Evolutionary conservation across 1,139 yeast genomes (phyloP).

Genomic region (Meyerozyma sp.): DNA sequence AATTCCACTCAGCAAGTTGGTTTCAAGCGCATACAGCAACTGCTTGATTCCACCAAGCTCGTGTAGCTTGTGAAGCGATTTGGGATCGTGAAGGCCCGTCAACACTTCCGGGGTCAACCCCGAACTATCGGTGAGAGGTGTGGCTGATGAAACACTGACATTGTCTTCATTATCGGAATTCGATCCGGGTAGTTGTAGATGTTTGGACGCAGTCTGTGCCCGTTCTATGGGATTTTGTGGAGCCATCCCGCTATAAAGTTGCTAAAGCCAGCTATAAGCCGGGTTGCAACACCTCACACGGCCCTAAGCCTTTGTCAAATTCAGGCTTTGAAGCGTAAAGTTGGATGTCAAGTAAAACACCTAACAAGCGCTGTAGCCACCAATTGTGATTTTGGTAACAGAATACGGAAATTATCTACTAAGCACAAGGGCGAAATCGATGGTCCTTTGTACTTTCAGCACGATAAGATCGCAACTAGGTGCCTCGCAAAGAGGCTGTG

Average conservation of each 20-base stretch:
- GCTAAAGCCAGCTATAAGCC: no score
- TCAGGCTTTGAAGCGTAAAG: no score
- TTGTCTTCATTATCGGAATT: constrained; percentile 4
- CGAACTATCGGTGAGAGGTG: constrained; percentile 8
- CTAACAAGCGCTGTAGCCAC: no score
- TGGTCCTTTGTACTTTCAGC: background rate
- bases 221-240: constrained; percentile 7
- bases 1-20: constrained; percentile 44
- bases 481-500: constrained; percentile 1
- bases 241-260: constrained; percentile 4
- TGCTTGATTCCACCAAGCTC: constrained; percentile 39
- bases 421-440: background rate
- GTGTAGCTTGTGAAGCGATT: constrained; percentile 35
- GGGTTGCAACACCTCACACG: no score
- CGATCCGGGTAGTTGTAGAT: constrained; percentile 1
- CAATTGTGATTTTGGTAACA: background rate
- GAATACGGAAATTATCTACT: background rate
- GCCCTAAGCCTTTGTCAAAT: no score
- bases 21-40: constrained; percentile 25
- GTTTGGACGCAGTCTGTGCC: constrained; percentile 5
- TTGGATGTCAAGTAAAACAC: no score
- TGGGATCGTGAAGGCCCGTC: constrained; percentile 48
- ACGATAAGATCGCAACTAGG: background rate
- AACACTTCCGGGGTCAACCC: constrained; percentile 23
- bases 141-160: constrained; percentile 11